Conservation (phyloP, 257 asterid species). For the Rauvolfia tetraphylla region DNA sequence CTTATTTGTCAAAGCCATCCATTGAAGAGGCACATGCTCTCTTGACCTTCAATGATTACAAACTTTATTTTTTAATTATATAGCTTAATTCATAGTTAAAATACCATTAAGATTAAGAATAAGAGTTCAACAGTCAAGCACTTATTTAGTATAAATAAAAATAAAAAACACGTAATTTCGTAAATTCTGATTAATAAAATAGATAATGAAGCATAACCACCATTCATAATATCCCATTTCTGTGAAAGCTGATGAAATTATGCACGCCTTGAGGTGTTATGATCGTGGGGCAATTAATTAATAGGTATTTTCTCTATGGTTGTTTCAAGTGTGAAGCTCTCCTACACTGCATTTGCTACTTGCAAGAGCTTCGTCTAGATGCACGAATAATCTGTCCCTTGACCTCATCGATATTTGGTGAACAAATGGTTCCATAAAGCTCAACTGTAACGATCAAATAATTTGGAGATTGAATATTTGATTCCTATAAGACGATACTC, state of each 20-base stretch:
- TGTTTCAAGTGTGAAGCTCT: background rate
- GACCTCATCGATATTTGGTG: background rate
- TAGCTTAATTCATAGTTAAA: no score
- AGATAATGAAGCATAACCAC: background rate
- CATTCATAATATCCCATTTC: background rate
- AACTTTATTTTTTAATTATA: background rate
- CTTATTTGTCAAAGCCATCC: conserved; percentile 1
- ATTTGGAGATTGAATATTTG: no score
- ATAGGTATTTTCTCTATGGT: background rate
- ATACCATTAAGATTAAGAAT: no score
- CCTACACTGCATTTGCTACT: background rate
- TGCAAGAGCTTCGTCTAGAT: background rate
- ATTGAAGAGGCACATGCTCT: background rate
- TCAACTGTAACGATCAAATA: no score
- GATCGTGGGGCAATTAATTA: background rate
- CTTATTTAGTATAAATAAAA: no score
- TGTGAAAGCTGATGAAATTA: background rate
- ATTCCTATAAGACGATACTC: no score
- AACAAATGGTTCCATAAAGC: no score
- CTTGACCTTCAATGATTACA: background rate
- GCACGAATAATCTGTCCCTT: background rate
- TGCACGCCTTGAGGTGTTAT: background rate
- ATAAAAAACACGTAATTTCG: no score
- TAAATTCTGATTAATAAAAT: background rate
- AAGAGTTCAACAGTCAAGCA: no score